Evolutionary conservation across 306 rosid species (phyloP).

Genomic region (Vachellia collinsii): DNA sequence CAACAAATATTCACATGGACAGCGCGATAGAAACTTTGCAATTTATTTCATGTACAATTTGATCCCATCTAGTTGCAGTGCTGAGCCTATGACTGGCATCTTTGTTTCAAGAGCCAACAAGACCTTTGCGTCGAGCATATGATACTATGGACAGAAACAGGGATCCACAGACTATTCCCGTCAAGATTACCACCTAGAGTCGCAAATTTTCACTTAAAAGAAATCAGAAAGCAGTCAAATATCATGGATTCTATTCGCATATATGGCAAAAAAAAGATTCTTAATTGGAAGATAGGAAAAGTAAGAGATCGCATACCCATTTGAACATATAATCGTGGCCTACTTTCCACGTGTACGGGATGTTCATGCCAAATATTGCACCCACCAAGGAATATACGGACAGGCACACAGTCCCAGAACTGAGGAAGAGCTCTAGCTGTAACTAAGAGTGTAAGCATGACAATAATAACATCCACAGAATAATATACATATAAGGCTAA

Average conservation of each 20-base stretch:
- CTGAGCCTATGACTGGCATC: slow-evolving; percentile 22
- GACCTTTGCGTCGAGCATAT: slow-evolving; percentile 90
- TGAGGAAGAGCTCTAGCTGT: slow-evolving; percentile 82
- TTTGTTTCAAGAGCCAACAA: slow-evolving; percentile 73
- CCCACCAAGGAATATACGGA: slow-evolving; percentile 77
- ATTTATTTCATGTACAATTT: slow-evolving; percentile 3
- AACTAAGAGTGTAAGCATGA: slow-evolving; percentile 8
- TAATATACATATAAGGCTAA: neutral
- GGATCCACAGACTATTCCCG: slow-evolving; percentile 61
- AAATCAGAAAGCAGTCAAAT: slow-evolving; percentile 13
- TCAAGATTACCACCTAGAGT: slow-evolving; percentile 71
- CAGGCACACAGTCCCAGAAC: slow-evolving; percentile 74
- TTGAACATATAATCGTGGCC: slow-evolving; percentile 64
- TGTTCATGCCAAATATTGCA: slow-evolving; percentile 89
- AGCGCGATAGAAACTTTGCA: slow-evolving; percentile 2
- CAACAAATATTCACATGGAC: neutral
- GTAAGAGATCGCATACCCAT: slow-evolving; percentile 60
- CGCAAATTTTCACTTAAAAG: slow-evolving; percentile 7
- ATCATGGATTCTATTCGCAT: neutral
- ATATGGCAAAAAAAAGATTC: neutral
- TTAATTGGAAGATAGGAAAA: neutral
- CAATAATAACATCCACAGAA: neutral
- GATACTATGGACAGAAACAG: slow-evolving; percentile 63
- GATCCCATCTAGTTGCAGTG: slow-evolving; percentile 8
- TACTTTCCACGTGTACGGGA: slow-evolving; percentile 68